Evolutionary conservation across 2,329 filamentous ascomycete genomes (phyloP), one percentile per base, ranked within the genome.

Genomic region (Fonsecaea nubica): DNA sequence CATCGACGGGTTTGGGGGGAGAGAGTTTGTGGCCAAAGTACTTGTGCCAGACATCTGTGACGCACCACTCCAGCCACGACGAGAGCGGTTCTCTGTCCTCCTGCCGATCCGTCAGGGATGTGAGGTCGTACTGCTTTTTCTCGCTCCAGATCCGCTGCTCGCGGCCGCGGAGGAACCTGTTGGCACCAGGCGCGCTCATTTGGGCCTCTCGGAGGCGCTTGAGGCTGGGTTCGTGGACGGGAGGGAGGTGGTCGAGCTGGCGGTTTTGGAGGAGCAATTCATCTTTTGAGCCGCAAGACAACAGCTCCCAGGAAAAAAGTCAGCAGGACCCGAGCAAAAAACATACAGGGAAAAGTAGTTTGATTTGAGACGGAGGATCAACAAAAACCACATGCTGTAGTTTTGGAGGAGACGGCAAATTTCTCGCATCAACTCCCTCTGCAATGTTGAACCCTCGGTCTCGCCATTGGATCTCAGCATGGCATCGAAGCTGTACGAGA

Each of bases 101-200:
- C 9, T 55, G n/a, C 18, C 15, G 13, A 30, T 56, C 52, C 33
- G 36, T 18, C 50, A 65, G 38, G 7, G 63, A 65, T 18, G 58
- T 65, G 50, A 65, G 18, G 13, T 65, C 63, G 45, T 57, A 61
- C 35, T 65, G 58, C 18, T 65, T 36, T 52, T 56, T 9, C 18
- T 33, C 21, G 12, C 4, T 32, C 62, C 62, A 64, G 13, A 18
- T 58, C 32, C 9, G 21, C 15, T 13, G 33, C 30, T 64, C 54
- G 12, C 40, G 53, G 25, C 55, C 36, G 21, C n/a, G 48, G 6
- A 63, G 52, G n/a, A 57, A 63, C 18, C 4, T 10, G 5, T 38
- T n/a, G 2, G 8, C 15, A 21, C 42, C 40, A 1, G 30, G 57
- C 2, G 18, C 15, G 10, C n/a, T 33, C 48, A 50, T 36, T 32